Evolutionary conservation across 1,284 basidiomycete genomes (phyloP), one percentile per base, ranked within the genome.

Genomic region (Neolentinus lepideus): DNA sequence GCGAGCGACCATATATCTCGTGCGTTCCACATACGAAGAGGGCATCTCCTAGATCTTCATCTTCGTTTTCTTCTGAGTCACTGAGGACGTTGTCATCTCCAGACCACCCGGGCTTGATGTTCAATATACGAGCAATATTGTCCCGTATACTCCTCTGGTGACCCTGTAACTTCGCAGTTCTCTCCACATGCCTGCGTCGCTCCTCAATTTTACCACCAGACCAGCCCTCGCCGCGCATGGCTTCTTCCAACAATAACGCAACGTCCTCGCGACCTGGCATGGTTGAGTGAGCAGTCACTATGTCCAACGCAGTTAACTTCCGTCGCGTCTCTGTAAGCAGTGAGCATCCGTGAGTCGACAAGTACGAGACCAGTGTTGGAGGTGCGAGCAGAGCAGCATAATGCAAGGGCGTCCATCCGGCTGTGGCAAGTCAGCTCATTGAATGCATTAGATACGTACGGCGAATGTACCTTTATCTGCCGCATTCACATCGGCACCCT

Each of bases 391-490:
- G 73, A 14, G 89, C 90, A 10, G 95, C 94, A 74, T 96, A 90
- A 67, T 98, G 96, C n/a, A 99, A 75, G 1, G 95, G 86, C 2
- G 92, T 94, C 95, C 95, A 98, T 43, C 95, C 94, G 57, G 82
- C 92, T 93, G 64, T 10, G 25, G 21, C 26, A 51, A 47, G 43
- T 43, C n/a, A 43, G 54, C 19, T 24, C 11, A 25, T 4, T 14
- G 36, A 3, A 19, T 22, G 25, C 54, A 53, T 35, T 51, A 25
- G 45, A 31, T 56, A n/a, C 27, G 43, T 47, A 54, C 6, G 16
- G 16, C n/a, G 16, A 16, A 46, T 79, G 54, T 63, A 88, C 88
- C 79, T 63, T 83, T 75, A 68, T 94, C 92, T 26, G 77, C 73
- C 50, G 70, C 65, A 29, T 71, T 74, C 52, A 90, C 71, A 63